Evolutionary conservation across 2,329 filamentous ascomycete species (phyloP), one percentile per base, ranked within the genome.

Genomic region (Exophiala spinifera): DNA sequence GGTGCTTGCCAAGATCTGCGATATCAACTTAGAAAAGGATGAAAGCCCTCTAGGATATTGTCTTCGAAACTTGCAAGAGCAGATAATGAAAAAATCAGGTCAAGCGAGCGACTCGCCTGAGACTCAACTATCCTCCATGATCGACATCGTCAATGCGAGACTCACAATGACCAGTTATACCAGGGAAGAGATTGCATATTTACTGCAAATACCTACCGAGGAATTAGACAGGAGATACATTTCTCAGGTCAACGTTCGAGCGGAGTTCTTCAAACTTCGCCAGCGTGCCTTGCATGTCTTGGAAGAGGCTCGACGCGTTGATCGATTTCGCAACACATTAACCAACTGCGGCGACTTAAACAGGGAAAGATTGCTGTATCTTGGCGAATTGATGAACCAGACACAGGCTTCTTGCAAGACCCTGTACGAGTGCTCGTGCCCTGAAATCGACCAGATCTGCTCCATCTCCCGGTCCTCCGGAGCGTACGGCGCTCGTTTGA

Each of bases 251-350:
- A 90, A 91, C 1, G 87, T 97, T 6, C 87, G 91, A 31, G 89
- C 91, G 1, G 88, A 94, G 52, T 81, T 79, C 14, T 97, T 97
- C 80, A 88, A 87, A 74, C 83, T 99, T 34, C 85, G 87, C 19
- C 89, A 95, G 72, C 86, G 94, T 36, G 89, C 92, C 0, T 76
- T 91, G 33, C 94, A 99, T 74, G 94, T 96, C 59, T 96, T 94
- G 73, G 83, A 80, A 60, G 94, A 99, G 73, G 91, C 94, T 2
- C 79, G 88, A 20, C 87, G 94, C 10, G 94, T 97, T 11, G 79
- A 94, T 17, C 78, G 85, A 62, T 97, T 97, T 78, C 84, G 90
- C 71, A 77, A 83, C 1, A 80, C 95, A 11, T 83, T 97, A 15
- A 79, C 85, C 57, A 76, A 79, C 4, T 54, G 51, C 3, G 56